Base-by-base conservation (phyloP, 2,329 filamentous ascomycete species). In the Sphaceloma murrayae region DNA sequence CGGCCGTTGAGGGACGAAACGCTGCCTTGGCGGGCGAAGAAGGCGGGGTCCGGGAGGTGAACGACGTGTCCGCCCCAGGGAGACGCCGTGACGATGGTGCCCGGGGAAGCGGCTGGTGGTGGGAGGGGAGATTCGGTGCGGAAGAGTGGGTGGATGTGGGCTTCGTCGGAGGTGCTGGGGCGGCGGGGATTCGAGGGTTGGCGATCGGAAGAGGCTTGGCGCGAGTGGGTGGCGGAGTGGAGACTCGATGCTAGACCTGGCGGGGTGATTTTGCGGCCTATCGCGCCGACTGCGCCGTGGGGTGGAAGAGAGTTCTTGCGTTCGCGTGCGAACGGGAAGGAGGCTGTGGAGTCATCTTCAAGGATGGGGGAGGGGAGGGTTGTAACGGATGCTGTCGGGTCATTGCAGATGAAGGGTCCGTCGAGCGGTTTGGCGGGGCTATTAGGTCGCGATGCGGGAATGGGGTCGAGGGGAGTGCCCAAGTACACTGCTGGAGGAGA, bases 91-190 rank as follows among this genome's bases (percentile, higher is more conserved):
- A 88, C 80, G 11, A 80, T 70, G 0, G 83, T 88, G 0, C 81
- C 80, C 0, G 80, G 78, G 0, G 80, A 82, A 1, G 73, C 70
- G 4, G 75, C 63, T 0, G 82, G 54, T 1, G 81, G 78, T 5
- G 81, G 80, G 1, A 69, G 72, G 0, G 80, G 80, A 30, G 77
- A 82, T 56, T 85, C 80, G 4, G 78, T 79, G 48, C 83, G 73
- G 66, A 88, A 87, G 2, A 88, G 70, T 6, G 83, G 83, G 58
- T 88, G 83, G 34, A 87, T 86, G 56, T 86, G 77, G 3, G 77
- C 69, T 58, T 87, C 80, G 54, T 70, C 70, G 11, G 61, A 53
- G 4, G 40, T 26, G 10, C 40, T 19, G 16, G 40, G 19, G 30
- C 13, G 39, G 22, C 22, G 40, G 36, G 42, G 43, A 22, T 17